A percentile compares a stretch with the other conserved stretches of the same genome.
Evolutionary conservation across 1,139 yeast genomes (phyloP).

Genomic region (Hyphopichia burtonii): DNA sequence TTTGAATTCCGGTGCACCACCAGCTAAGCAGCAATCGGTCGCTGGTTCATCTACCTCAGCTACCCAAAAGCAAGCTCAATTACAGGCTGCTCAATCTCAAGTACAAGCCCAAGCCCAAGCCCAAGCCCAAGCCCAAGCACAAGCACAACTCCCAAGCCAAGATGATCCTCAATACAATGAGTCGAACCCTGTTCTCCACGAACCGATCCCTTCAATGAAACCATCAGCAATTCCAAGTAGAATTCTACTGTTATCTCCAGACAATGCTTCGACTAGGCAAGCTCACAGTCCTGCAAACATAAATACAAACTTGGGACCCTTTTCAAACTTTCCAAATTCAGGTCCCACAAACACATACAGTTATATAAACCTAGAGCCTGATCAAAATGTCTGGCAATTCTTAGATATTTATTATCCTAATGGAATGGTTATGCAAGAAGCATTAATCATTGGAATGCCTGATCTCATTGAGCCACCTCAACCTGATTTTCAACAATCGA

Average conservation of each 20-base stretch:
- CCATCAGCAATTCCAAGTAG: slow-evolving; percentile 3
- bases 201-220: slow-evolving; percentile 6
- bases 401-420: slow-evolving; percentile 61
- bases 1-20: not conserved
- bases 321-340: not conserved
- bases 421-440: slow-evolving; percentile 70
- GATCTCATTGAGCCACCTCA: slow-evolving; percentile 2
- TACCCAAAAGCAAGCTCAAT: slow-evolving; percentile 3
- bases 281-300: slow-evolving; percentile 3
- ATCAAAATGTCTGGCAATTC: slow-evolving; percentile 57
- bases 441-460: slow-evolving; percentile 57
- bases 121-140: slow-evolving; percentile 2
- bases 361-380: slow-evolving; percentile 54
- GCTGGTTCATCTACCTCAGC: not conserved
- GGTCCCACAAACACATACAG: slow-evolving; percentile 9
- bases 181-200: slow-evolving; percentile 3
- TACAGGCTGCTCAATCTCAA: slow-evolving; percentile 1
- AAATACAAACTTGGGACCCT: not conserved
- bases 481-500: not conserved
- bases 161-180: not conserved
- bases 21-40: slow-evolving; percentile 1
- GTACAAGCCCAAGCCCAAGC: not conserved
- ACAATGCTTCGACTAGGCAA: slow-evolving; percentile 1
- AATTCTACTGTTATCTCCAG: slow-evolving; percentile 10
- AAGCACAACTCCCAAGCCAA: not conserved